phyloP scores from a whole-genome alignment of 148 eudicot genomes.

The Amaranthus hypochondriacus region DNA sequence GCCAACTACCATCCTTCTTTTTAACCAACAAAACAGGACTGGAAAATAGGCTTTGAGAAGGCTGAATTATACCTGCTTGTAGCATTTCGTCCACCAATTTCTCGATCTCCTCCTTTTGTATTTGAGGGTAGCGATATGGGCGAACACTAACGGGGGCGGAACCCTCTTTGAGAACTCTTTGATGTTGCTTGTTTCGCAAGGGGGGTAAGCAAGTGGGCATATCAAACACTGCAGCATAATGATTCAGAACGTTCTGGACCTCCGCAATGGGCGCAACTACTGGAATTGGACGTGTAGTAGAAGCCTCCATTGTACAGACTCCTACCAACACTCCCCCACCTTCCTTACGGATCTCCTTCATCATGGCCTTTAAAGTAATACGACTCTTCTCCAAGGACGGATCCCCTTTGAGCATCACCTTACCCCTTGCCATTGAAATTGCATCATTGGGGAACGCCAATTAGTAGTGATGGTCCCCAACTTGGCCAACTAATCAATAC shows the following conservation, averaged over 20 bases:
- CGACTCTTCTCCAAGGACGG: too few species aligned
- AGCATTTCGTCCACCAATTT: too few species aligned
- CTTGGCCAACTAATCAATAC: background rate
- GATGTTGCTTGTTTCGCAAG: background rate
- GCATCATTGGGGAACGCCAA: background rate
- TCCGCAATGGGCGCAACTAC: too few species aligned
- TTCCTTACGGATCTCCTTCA: background rate
- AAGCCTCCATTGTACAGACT: too few species aligned
- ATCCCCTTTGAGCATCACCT: background rate
- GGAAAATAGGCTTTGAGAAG: too few species aligned
- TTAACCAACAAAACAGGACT: too few species aligned
- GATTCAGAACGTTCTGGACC: too few species aligned
- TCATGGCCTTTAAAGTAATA: background rate
- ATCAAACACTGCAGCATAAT: too few species aligned
- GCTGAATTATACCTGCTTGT: too few species aligned
- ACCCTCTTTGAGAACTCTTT: background rate
- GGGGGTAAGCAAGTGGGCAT: background rate
- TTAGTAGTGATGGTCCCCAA: background rate
- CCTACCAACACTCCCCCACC: too few species aligned
- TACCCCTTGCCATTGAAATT: background rate
- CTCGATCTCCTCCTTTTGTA: background rate
- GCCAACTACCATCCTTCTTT: too few species aligned
- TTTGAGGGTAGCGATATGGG: background rate
- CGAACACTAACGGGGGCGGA: background rate
- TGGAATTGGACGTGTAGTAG: too few species aligned